Evolutionary conservation across 2,329 filamentous ascomycete species (phyloP).

Genomic region (Dactylellina sp.): DNA sequence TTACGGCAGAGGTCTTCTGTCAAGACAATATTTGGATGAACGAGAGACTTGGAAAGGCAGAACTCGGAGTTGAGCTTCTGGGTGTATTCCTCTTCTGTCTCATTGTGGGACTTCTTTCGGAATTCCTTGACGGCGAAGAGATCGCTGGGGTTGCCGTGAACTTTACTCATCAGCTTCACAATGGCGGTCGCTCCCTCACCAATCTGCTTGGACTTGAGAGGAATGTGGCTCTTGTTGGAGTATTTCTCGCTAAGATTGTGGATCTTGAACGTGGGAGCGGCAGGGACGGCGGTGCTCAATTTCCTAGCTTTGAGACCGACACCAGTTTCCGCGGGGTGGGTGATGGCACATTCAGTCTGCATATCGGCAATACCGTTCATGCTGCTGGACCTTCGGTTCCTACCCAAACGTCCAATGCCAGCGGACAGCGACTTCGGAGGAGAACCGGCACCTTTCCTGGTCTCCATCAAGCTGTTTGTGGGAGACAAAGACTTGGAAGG

Average conservation of each 20-base stretch:
- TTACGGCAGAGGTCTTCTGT: conserved; percentile 81
- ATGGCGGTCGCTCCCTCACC: conserved; percentile 86
- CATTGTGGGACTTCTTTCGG: conserved; percentile 75
- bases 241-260: conserved; percentile 77
- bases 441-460: conserved; percentile 59
- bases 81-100: conserved; percentile 79
- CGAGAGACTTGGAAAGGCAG: conserved; percentile 84
- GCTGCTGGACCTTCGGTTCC: conserved; percentile 67
- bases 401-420: conserved; percentile 59
- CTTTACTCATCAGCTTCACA: conserved; percentile 80
- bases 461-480: conserved; percentile 66
- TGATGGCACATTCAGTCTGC: conserved; percentile 62
- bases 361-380: conserved; percentile 64
- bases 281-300: conserved; percentile 76
- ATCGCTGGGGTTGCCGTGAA: conserved; percentile 73
- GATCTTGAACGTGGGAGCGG: conserved; percentile 70
- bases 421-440: conserved; percentile 56
- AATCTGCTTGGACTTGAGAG: conserved; percentile 70
- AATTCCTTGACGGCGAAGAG: conserved; percentile 91
- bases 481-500: conserved; percentile 68
- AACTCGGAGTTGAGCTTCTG: conserved; percentile 93
- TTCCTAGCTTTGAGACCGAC: conserved; percentile 82
- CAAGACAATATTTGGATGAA: conserved; percentile 88
- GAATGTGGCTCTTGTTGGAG: conserved; percentile 72
- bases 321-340: conserved; percentile 74